Evolutionary conservation across 2,329 filamentous ascomycete species (phyloP).

Genomic region (Fusarium globosum): DNA sequence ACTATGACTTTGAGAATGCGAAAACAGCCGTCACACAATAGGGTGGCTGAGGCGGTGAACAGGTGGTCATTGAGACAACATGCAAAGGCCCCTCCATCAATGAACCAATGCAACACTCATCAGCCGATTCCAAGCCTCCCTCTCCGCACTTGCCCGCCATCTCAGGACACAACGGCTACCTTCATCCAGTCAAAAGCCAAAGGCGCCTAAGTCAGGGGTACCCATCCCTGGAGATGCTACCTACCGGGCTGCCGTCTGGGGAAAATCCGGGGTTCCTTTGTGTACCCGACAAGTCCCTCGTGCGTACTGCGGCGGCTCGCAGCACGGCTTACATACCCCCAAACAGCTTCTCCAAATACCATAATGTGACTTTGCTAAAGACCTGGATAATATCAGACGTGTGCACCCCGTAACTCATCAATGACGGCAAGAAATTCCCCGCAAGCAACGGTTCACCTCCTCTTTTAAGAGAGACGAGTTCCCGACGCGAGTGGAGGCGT

Average conservation of each 20-base stretch:
- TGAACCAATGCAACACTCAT: slow-evolving; percentile 28
- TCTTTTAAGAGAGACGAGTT: slow-evolving; percentile 20
- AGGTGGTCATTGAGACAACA: not conserved
- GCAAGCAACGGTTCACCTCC: slow-evolving; percentile 5
- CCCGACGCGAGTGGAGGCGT: slow-evolving; percentile 12
- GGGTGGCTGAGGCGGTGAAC: slow-evolving; percentile 10
- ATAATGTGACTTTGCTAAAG: slow-evolving; percentile 5
- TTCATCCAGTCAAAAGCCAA: slow-evolving; percentile 25
- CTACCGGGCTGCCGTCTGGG: slow-evolving; percentile 22
- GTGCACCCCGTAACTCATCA: slow-evolving; percentile 24
- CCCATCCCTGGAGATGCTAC: slow-evolving; percentile 8
- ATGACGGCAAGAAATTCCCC: slow-evolving; percentile 38
- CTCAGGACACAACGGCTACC: slow-evolving; percentile 13
- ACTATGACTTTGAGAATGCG: not conserved
- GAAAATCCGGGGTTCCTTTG: slow-evolving; percentile 29
- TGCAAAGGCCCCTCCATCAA: slow-evolving; percentile 3
- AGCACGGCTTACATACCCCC: not conserved
- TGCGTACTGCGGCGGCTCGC: slow-evolving; percentile 21
- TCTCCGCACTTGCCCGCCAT: slow-evolving; percentile 25
- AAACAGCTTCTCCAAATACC: slow-evolving; percentile 27
- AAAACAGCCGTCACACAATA: not conserved
- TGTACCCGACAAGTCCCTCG: slow-evolving; percentile 25
- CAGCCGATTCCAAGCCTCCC: slow-evolving; percentile 25
- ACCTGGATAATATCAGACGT: not conserved
- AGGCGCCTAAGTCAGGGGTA: slow-evolving; percentile 20